Evolutionary conservation across 1,284 basidiomycete species (phyloP), one percentile per base, ranked within the genome.

Genomic region (Pascua sp.): DNA sequence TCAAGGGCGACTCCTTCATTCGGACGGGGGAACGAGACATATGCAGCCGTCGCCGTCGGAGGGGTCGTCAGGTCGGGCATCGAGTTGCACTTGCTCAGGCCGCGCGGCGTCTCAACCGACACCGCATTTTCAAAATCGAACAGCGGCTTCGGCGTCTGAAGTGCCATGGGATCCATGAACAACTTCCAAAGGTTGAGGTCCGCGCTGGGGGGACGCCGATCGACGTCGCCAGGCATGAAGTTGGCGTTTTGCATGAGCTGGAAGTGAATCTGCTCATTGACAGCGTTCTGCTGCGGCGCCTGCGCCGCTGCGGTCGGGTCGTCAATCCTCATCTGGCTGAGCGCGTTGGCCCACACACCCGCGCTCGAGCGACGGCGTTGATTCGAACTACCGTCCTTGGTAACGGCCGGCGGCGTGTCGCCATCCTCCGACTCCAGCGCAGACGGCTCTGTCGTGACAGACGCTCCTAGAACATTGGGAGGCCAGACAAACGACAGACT

Each of bases 141-240:
- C 63, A 71, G 66, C n/a, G 67, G 66, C 42, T 69, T 70, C 10
- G 70, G 71, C 43, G 70, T 73, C 8, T 47, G 51, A 2, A 64
- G 52, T 5, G 53, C 59, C 7, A 49, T 49, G 8, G 62, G 62
- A 11, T 64, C 60, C 63, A 76, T 70, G 64, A 72, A 76, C 42
- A 70, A 37, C 51, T 70, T 68, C 74, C 74, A 76, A 8, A 75
- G 54, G 59, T 72, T 72, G 43, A 69, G 63, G 45, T 74, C 73
- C 2, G 47, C 47, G n/a, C 46, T 32, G 32, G 62, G 5, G 69
- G 67, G 37, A 66, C 53, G n/a, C 32, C 58, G 24, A 46, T 47
- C 47, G 5, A 54, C 16, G 49, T 41, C 11, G 40, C 60, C 32
- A 43, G 44, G 32, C 10, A 53, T 42, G 2, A 64, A 67, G 3